Conservation (phyloP, 495 filamentous ascomycete species). For the Sphaerosporella brunnea region DNA sequence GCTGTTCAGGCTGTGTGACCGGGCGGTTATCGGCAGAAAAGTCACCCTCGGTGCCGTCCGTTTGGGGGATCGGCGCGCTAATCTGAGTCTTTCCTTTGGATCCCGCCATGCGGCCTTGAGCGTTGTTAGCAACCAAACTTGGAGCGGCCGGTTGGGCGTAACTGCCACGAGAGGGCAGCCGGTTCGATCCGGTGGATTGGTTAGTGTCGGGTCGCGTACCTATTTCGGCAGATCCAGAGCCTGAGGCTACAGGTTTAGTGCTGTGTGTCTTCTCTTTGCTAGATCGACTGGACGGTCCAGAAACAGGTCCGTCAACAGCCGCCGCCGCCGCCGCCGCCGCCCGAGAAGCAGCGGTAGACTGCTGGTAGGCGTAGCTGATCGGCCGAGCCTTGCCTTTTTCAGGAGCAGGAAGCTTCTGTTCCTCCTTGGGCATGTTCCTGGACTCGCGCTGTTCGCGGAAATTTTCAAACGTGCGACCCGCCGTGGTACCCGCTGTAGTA, state of each 20-base stretch:
- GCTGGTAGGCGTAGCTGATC: constrained; percentile 32
- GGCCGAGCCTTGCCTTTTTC: constrained; percentile 32
- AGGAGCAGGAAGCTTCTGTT: constrained; percentile 18
- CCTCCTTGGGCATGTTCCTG: constrained; percentile 27
- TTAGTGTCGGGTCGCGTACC: constrained; percentile 56
- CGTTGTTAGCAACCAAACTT: constrained; percentile 75
- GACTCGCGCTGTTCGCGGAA: constrained; percentile 36
- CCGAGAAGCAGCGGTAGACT: constrained; percentile 25
- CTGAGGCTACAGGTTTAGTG: too few species aligned
- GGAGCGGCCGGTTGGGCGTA: constrained; percentile 82
- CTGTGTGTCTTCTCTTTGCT: constrained; percentile 19
- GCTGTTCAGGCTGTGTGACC: constrained; percentile 32
- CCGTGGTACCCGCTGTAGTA: constrained; percentile 24
- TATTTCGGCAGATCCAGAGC: constrained; percentile 26
- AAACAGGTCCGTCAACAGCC: constrained; percentile 11
- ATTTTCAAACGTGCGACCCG: not conserved
- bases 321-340: constrained; percentile 7
- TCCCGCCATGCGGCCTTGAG: constrained; percentile 63
- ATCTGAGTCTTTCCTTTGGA: constrained; percentile 48
- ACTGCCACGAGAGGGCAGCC: constrained; percentile 61
- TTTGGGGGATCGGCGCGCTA: constrained; percentile 48
- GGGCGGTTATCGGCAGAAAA: constrained; percentile 30
- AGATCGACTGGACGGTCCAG: constrained; percentile 15
- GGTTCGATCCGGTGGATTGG: constrained; percentile 53
- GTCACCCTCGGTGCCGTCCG: constrained; percentile 29